A percentile compares a stretch with the other conserved stretches of the same genome.
phyloP scores from a whole-genome alignment of 2,329 filamentous ascomycete species.

The Byssothecium circinans region DNA sequence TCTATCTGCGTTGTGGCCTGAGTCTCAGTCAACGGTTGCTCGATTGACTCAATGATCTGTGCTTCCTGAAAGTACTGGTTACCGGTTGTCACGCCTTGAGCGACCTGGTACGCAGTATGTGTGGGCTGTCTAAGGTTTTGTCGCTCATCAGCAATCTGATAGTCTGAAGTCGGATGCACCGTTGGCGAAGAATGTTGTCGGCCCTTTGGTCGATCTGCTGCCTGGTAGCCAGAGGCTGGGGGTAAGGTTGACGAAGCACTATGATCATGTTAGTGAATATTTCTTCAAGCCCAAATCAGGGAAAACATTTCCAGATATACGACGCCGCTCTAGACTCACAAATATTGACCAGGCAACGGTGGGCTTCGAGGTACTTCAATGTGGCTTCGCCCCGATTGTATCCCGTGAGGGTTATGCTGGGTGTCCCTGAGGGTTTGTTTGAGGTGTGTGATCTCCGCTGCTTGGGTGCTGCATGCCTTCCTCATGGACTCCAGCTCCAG shows the following conservation, averaged over 20 bases:
- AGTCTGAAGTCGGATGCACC: no score
- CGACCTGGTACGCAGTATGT: no score
- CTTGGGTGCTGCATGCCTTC: background rate
- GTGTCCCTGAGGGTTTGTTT: background rate
- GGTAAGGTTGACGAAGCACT: no score
- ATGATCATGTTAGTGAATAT: no score
- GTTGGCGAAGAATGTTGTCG: no score
- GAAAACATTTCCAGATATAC: background rate
- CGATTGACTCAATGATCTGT: no score
- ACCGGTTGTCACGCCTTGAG: no score
- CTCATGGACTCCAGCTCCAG: background rate
- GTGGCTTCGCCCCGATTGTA: background rate
- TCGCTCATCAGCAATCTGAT: no score
- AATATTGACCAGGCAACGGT: background rate
- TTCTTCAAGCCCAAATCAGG: background rate
- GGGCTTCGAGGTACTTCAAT: conserved; percentile 7
- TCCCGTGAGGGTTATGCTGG: background rate
- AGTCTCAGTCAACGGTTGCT: background rate
- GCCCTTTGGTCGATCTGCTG: no score
- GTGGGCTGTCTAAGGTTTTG: no score
- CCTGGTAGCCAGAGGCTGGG: no score
- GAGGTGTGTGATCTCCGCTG: background rate
- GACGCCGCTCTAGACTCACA: background rate
- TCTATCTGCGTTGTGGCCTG: conserved; percentile 1
- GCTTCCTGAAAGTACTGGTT: no score